Conservation (phyloP, 2,329 filamentous ascomycete species). For the Monosporascus cannonballus region DNA sequence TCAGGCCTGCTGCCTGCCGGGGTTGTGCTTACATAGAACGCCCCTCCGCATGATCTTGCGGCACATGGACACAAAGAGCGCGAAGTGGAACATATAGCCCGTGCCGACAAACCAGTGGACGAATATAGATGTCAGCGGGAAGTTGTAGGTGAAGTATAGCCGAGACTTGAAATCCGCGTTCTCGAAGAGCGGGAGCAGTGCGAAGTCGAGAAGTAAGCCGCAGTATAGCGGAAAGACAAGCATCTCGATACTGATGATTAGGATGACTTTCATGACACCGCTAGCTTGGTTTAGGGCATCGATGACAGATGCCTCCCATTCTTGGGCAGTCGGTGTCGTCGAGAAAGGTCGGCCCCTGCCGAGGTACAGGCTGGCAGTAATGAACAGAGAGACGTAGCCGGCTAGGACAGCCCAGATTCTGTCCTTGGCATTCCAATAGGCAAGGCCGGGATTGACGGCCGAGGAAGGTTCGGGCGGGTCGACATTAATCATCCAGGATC, state of each 20-base stretch:
- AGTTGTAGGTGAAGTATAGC: slow-evolving; percentile 68
- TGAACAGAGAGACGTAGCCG: slow-evolving; percentile 73
- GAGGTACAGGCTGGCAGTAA: slow-evolving; percentile 73
- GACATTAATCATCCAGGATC: slow-evolving; percentile 54
- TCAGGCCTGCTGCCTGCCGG: no score
- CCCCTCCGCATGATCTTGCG: slow-evolving; percentile 94
- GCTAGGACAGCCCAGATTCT: slow-evolving; percentile 66
- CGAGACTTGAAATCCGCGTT: slow-evolving; percentile 71
- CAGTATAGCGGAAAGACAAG: slow-evolving; percentile 95
- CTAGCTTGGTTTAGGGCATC: slow-evolving; percentile 88
- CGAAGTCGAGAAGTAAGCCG: slow-evolving; percentile 81
- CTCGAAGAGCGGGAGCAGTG: slow-evolving; percentile 83
- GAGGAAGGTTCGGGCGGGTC: slow-evolving; percentile 33
- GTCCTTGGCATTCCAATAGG: slow-evolving; percentile 62
- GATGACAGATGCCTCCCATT: slow-evolving; percentile 70
- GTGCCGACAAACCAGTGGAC: slow-evolving; percentile 99
- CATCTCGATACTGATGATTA: slow-evolving; percentile 99
- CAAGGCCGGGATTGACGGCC: slow-evolving; percentile 50
- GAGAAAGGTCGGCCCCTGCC: slow-evolving; percentile 66
- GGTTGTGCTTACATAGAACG: slow-evolving; percentile 69
- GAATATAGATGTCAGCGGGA: slow-evolving; percentile 86
- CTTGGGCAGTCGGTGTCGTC: slow-evolving; percentile 45
- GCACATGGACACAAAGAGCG: slow-evolving; percentile 97
- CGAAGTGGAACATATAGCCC: slow-evolving; percentile 99
- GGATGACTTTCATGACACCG: slow-evolving; percentile 93